These are phyloP conservation scores for Ophiosphaerella narmari DNA, from an alignment of 2,329 filamentous ascomycete species.

Conservation along the genomic window DNA sequence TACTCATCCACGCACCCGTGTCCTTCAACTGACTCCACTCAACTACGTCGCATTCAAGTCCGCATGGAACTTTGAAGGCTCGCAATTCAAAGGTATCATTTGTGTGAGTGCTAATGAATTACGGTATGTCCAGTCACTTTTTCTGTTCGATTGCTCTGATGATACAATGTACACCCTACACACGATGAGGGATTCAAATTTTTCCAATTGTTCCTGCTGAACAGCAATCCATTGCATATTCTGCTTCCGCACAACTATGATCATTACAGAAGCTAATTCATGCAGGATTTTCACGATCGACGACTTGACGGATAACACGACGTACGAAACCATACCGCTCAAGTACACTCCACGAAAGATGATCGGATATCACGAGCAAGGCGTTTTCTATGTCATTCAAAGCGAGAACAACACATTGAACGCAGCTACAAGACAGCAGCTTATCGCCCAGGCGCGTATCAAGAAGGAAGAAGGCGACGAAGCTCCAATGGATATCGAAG, in stretches of 20 bases:
- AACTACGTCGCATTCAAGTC: conserved; percentile 88
- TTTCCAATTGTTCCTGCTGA: conserved; percentile 99
- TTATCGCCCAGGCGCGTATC: conserved; percentile 69
- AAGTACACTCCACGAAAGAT: conserved; percentile 90
- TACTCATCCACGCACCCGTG: conserved; percentile 81
- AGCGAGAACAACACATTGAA: conserved; percentile 90
- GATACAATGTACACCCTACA: conserved; percentile 59
- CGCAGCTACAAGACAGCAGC: conserved; percentile 72
- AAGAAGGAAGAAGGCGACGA: conserved; percentile 39
- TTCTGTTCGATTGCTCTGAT: conserved; percentile 58
- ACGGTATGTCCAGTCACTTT: conserved; percentile 62
- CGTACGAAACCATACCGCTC: conserved; percentile 83
- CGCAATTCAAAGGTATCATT: conserved; percentile 93
- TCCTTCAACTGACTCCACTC: conserved; percentile 89
- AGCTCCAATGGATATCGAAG: conserved; percentile 23
- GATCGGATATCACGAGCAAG: conserved; percentile 82
- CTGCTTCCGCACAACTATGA: not conserved
- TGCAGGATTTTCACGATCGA: conserved; percentile 86
- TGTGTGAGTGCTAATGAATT: conserved; percentile 88
- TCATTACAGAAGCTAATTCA: conserved; percentile 13
- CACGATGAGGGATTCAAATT: conserved; percentile 54
- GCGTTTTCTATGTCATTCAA: conserved; percentile 92
- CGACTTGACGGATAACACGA: conserved; percentile 80
- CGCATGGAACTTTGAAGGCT: conserved; percentile 95
- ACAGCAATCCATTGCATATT: conserved; percentile 23